These are phyloP conservation scores for Calocybe indica DNA, from an alignment of 768 basidiomycete species.

Conservation along the genomic window DNA sequence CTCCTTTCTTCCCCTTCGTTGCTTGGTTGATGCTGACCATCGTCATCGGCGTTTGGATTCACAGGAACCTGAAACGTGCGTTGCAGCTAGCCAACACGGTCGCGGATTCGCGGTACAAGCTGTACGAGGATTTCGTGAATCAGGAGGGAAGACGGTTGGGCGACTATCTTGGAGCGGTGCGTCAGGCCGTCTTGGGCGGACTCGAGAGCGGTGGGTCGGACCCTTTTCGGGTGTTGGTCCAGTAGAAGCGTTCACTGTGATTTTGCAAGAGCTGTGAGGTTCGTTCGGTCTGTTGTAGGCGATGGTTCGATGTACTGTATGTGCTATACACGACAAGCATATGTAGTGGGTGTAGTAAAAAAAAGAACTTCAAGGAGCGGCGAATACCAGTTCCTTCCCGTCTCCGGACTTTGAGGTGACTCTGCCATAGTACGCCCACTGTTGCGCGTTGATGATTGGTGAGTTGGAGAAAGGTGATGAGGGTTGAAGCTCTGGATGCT, in stretches of 20 bases:
- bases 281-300: neutral
- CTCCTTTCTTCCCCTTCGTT: neutral
- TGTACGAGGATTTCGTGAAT: slow-evolving; percentile 81
- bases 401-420: no score
- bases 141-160: slow-evolving; percentile 54
- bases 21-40: neutral
- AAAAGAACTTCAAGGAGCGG: no score
- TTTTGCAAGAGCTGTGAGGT: neutral
- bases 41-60: neutral
- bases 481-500: neutral
- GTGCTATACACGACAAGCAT: no score
- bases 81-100: slow-evolving; percentile 79
- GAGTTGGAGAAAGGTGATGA: no score
- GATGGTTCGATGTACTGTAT: no score
- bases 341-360: no score
- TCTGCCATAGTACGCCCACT: no score
- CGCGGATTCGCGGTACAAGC: slow-evolving; percentile 78
- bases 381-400: no score
- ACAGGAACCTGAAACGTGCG: slow-evolving; percentile 70
- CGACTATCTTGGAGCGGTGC: slow-evolving; percentile 71
- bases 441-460: no score
- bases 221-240: slow-evolving; percentile 50
- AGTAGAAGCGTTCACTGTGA: slow-evolving; percentile 47
- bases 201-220: slow-evolving; percentile 74
- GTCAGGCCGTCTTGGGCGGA: slow-evolving; percentile 64